Evolutionary conservation across 2,329 filamentous ascomycete genomes (phyloP), one percentile per base, ranked within the genome.

Genomic region (Mariannaea elegans): DNA sequence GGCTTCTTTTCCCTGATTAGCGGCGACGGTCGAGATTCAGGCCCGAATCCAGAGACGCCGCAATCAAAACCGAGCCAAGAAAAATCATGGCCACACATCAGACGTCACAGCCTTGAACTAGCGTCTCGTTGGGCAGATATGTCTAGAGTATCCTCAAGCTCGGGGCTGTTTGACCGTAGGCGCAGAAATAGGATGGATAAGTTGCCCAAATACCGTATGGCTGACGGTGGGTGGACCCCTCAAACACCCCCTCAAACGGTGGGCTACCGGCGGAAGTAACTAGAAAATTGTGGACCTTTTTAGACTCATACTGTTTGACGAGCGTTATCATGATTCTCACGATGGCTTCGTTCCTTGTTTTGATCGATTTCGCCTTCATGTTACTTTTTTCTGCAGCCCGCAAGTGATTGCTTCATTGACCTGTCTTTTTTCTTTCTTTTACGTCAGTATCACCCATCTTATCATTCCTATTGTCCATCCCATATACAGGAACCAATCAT

Each of bases 21-120:
- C 14, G 34, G 34, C 8, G 14, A 16, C 34, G n/a, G n/a, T 38
- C 34, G 4, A 34, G 6, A 19, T 16, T 14, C n/a, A 16, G 19
- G 34, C n/a, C n/a, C n/a, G n/a, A n/a, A 42, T 41, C 38, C n/a
- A 21, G n/a, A 19, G 18, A 38, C 34, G 16, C 18, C 18, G 19
- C 36, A 13, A 19, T 27, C 34, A 36, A 13, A 7, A 12, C 41
- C 41, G n/a, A 44, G 27, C 44, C 24, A 47, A 54, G 31, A 29
- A 39, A 47, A 23, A n/a, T n/a, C n/a, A n/a, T n/a, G 41, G 31
- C 32, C 16, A 46, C 36, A 32, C 47, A 41, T 16, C 19, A 39
- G 49, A 59, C 56, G 56, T 59, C 56, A 59, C 56, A 53, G 56
- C 16, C 38, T 36, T 18, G 19, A 24, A 14, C 38, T 42, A 42